Base-by-base conservation (phyloP, 208 protist genomes). In the Trypanosoma conorhini region DNA sequence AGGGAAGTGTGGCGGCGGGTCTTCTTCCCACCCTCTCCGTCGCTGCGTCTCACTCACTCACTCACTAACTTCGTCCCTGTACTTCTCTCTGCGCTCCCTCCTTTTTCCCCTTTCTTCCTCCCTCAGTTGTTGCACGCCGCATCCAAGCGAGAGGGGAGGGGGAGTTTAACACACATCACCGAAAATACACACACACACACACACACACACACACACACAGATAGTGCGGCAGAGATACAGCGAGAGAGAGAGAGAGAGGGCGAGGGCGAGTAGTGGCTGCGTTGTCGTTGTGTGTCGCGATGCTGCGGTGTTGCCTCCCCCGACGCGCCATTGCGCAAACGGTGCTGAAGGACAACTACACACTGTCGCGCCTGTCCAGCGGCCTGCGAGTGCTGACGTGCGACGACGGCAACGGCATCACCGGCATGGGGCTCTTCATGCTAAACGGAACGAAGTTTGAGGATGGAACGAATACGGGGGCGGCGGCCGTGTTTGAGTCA, bases 391-490 rank as follows among this genome's bases (percentile, higher is more conserved):
- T 97, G 44, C 72, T 96, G 31, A 96, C 90, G 38, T 94, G 81
- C 74, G 86, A 92, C 50, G 89, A 97, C 51, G 81, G 84, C 46
- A 87, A 81, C 58, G 87, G 89, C 55, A 88, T 94, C 76, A 93
- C 87, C 24, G 85, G 87, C 30, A 88, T 97, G 80, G 93, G 91
- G 24, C 67, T 97, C 31, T 96, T 96, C 72, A 89, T 80, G 50
- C 71, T 92, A 5, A 94, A 92, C 62, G 93, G 86, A 7, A 79
- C 87, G 31, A 88, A 89, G 70, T 97, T 90, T 69, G 93, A 97
- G 67, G 82, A 84, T 63, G 80, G 72, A 15, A 70, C 54, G 26
- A 83, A 67, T 74, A 71, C 70, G 5, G 92, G 92, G 24, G 80
- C 87, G 7, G 78, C 86, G 0, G 85, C 88, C 31, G 81, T 97